phyloP scores from a whole-genome alignment of 176 grass and related monocot species.

The Bromus sterilis region DNA sequence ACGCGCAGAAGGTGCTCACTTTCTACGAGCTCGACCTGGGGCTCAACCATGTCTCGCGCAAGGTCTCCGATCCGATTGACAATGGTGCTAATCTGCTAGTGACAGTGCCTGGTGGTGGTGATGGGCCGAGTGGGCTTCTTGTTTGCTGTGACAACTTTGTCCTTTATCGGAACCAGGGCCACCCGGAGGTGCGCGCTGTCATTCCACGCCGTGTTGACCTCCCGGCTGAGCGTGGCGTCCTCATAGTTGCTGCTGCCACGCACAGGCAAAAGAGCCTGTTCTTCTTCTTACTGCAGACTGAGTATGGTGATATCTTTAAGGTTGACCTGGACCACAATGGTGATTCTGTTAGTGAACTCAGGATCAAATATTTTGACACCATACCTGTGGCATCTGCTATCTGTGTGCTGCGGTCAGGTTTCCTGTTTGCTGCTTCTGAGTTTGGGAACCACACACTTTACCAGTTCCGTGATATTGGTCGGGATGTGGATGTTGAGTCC shows the following conservation, averaged over 20 bases:
- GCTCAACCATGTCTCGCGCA: constrained; percentile 90
- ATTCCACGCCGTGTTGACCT: constrained; percentile 90
- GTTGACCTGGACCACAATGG: constrained; percentile 67
- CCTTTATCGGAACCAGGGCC: constrained; percentile 92
- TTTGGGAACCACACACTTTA: constrained; percentile 86
- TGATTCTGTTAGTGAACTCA: constrained; percentile 71
- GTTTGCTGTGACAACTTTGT: constrained; percentile 95
- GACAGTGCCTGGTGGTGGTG: constrained; percentile 77
- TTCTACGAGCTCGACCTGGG: constrained; percentile 99
- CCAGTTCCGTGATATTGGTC: constrained; percentile 89
- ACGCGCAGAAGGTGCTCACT: constrained; percentile 89
- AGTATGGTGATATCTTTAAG: constrained; percentile 93
- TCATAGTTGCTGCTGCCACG: constrained; percentile 89
- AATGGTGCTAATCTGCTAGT: constrained; percentile 92
- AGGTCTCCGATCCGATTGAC: constrained; percentile 83
- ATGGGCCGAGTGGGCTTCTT: constrained; percentile 81
- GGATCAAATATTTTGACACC: constrained; percentile 98
- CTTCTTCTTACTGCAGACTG: constrained; percentile 88
- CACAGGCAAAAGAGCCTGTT: constrained; percentile 90
- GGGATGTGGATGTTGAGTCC: constrained; percentile 84
- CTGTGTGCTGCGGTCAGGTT: constrained; percentile 68
- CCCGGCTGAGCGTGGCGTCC: constrained; percentile 84
- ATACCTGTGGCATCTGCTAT: constrained; percentile 77
- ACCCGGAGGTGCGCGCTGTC: constrained; percentile 85
- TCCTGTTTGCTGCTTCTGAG: constrained; percentile 86